Evolutionary conservation across 805 yeast genomes (phyloP), one percentile per base, ranked within the genome.

Genomic region (Kodamaea kakaduensis): DNA sequence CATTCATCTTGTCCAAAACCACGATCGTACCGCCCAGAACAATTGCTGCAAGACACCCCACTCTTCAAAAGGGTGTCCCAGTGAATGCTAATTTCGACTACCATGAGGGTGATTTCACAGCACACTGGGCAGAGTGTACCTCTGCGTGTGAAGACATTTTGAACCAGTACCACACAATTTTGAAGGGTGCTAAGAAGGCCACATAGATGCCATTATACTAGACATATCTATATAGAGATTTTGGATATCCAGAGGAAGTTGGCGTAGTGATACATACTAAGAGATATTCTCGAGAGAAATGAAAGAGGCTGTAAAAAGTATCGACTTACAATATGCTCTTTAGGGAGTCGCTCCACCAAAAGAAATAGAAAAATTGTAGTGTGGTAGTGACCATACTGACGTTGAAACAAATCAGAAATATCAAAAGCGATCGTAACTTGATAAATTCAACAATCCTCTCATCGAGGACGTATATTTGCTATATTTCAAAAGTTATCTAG

Each of bases 1-100:
- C 96, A 9, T 77, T 74, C 18, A 62, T 84, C 17, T 67, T 93
- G 46, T 72, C 83, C 36, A 82, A 78, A 50, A 69, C 93, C 3
- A 82, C 87, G 0, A 57, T 90, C 10, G 75, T 93, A 1, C 84
- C 87, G 6, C 46, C 69, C 3, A 60, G 65, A 40, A 54, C 66
- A 9, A 61, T 67, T 12, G 48, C 59, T 31, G 56, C 70, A 4
- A 41, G 44, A 20, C 58, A 57, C 32, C 34, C 50, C 10, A 46
- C 42, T 3, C 37, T 33, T 15, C 35, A 34, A 9, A 22, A 35
- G n/a, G 30, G 47, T 1, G 42, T 36, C 14, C 43, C 43, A 3
- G 34, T 42, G 6, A 48, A 50, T 24, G 50, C 42, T 16, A 18
- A 29, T 2, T 35, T 16, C 19, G 73, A 68, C 44, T 84, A 80